Evolutionary conservation across 345 rosid species (phyloP).

Genomic region (Nephelium lappaceum): DNA sequence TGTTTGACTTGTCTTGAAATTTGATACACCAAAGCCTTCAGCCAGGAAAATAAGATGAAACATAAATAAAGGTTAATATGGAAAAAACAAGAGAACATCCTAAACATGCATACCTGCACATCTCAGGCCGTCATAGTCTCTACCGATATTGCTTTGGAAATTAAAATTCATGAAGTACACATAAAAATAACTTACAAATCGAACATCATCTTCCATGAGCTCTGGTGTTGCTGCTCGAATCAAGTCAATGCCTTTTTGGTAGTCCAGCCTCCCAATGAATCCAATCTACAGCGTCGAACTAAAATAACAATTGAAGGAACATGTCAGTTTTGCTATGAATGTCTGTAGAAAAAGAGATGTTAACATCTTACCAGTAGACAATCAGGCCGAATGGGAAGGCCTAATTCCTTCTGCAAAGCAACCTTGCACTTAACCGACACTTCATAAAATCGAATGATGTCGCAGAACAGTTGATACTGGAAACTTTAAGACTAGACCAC

Average conservation of each 20-base stretch:
- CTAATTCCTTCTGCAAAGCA: no score
- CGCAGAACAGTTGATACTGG: no score
- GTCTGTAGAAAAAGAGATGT: not conserved
- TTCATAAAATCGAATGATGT: no score
- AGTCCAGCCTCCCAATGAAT: constrained; percentile 91
- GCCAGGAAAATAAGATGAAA: no score
- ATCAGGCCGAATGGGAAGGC: constrained; percentile 82
- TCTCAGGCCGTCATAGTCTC: not conserved
- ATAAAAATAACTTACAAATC: constrained; percentile 77
- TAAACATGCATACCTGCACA: not conserved
- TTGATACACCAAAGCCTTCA: no score
- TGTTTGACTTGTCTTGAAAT: no score
- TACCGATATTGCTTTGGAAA: not conserved
- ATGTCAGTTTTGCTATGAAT: not conserved
- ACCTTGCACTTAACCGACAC: no score
- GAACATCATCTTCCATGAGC: constrained; percentile 84
- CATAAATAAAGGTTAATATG: no score
- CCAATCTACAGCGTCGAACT: constrained; percentile 64
- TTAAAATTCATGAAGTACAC: not conserved
- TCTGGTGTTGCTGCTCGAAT: constrained; percentile 70
- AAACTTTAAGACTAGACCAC: no score
- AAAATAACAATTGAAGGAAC: constrained; percentile 19
- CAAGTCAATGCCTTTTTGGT: constrained; percentile 92
- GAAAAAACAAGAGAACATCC: not conserved
- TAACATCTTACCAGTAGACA: constrained; percentile 69